These are phyloP conservation scores for Penicillium pancosmium DNA, from an alignment of 495 filamentous ascomycete species.

Conservation along the genomic window DNA sequence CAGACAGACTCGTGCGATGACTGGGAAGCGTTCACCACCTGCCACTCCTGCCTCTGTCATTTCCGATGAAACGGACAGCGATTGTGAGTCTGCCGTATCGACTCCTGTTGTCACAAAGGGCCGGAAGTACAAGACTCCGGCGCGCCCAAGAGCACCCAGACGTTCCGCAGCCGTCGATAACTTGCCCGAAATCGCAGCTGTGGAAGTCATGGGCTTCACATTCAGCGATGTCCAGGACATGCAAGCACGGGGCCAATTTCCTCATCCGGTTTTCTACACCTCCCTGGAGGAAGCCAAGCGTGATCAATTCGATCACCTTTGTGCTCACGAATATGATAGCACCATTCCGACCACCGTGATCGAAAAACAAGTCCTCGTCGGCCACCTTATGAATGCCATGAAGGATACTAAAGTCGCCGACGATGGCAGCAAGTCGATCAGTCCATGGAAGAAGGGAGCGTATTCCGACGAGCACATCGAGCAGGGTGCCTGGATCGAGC, in stretches of 20 bases:
- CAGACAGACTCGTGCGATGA: too few species aligned
- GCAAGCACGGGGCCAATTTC: background rate
- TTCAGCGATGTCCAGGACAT: background rate
- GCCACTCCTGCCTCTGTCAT: too few species aligned
- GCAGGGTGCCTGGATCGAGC: background rate
- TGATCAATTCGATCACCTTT: background rate
- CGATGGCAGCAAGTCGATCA: background rate
- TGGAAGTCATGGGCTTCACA: background rate
- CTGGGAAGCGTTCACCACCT: too few species aligned
- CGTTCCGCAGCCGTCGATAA: too few species aligned
- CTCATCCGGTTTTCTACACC: background rate
- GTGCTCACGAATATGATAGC: background rate
- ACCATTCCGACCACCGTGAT: background rate
- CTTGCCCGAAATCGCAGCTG: background rate
- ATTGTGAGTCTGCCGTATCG: too few species aligned
- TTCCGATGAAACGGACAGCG: too few species aligned
- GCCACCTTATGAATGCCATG: background rate
- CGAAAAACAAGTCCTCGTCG: background rate
- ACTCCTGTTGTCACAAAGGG: too few species aligned
- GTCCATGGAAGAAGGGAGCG: background rate
- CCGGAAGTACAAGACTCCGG: too few species aligned
- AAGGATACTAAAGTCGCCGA: background rate
- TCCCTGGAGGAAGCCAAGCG: background rate
- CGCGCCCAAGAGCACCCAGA: too few species aligned
- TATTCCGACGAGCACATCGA: background rate